Base-by-base conservation (phyloP, 2,329 filamentous ascomycete species). In the Orbilia blumenaviensis region DNA sequence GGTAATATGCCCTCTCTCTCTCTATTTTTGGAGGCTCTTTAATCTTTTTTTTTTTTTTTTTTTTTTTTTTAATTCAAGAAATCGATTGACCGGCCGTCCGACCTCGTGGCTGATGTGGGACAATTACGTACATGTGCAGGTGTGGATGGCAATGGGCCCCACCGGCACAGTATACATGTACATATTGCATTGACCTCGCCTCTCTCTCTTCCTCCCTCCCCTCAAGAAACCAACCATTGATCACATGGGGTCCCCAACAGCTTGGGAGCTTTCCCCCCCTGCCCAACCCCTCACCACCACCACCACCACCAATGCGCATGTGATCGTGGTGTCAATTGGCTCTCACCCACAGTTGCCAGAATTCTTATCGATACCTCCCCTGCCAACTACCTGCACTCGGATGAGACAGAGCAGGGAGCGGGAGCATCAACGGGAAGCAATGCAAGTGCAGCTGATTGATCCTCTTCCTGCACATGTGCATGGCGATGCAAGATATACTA, bases 101-200 rank as follows among this genome's bases (percentile, higher is more conserved):
- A 38, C 69, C 69, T 67, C 69, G 69, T 74, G 69, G 69, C 61
- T 73, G 61, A 52, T 73, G 68, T 66, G 68, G 68, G 61, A 73
- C 68, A 67, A 73, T 74, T 74, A 74, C 69, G 69, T 63, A 74
- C 60, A 73, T 62, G 69, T 73, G 58, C 67, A 72, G 34, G 42
- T 48, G 54, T 38, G 42, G 36, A 21, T 4, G 36, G 27, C 36
- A 16, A 36, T 46, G 38, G 10, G 64, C 64, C 50, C 50, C 50
- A 60, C 50, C 38, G 42, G 48, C n/a, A 34, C 5, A 5, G 10
- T 10, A 5, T 34, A 34, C 29, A 10, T 34, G 29, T 38, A 14
- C n/a, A 14, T 38, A 14, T 9, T 21, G 18, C 42, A 69, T 61
- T 27, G 10, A n/a, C 16, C 18, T 34, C 16, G 18, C 25, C 14